A percentile compares a stretch with the other conserved stretches of the same genome.
Evolutionary conservation across 208 protist species (phyloP).

Genomic region (Acanthamoeba sp.): DNA sequence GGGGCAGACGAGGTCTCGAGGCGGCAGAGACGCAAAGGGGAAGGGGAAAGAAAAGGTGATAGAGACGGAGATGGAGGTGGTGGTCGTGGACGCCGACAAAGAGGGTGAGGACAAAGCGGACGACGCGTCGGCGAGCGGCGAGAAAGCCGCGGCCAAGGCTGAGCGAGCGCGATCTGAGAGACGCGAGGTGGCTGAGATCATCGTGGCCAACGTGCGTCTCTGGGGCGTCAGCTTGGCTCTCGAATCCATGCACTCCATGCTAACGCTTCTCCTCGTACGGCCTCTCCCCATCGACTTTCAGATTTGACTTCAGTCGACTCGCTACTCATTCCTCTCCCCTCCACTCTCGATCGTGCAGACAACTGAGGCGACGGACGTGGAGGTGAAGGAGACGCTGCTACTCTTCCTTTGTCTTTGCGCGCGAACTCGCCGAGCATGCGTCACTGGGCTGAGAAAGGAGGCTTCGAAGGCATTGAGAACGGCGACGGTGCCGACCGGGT

Average conservation of each 20-base stretch:
- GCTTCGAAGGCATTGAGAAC: no score
- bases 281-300: not conserved
- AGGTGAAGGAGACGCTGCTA: constrained; percentile 20
- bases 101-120: not conserved
- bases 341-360: not conserved
- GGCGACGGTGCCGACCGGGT: not conserved
- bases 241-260: constrained; percentile 29
- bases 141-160: not conserved
- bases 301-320: not conserved
- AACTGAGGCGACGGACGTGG: not conserved
- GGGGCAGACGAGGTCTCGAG: not conserved
- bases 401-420: constrained; percentile 29
- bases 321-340: not conserved
- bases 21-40: no score
- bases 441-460: not conserved
- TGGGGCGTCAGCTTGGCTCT: not conserved
- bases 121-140: not conserved
- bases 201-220: constrained; percentile 1
- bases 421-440: not conserved
- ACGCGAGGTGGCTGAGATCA: constrained; percentile 44
- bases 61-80: not conserved
- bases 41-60: not conserved
- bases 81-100: not conserved
- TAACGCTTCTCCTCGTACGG: not conserved
- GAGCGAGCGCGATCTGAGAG: not conserved